Conservation (phyloP, 202 grass and related monocot genomes). For the Elaeis oleifera region DNA sequence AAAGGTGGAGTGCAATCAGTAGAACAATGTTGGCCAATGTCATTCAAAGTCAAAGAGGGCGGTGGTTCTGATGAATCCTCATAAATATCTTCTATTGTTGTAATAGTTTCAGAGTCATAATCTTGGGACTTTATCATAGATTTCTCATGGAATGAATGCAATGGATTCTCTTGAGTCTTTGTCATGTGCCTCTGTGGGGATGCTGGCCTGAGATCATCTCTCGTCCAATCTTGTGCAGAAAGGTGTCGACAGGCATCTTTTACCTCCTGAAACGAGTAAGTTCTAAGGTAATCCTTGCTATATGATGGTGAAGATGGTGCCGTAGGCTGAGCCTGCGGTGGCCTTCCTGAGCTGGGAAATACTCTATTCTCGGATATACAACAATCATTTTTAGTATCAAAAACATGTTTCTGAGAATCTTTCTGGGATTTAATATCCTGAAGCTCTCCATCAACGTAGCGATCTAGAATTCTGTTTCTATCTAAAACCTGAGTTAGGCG, state of each 20-base stretch:
- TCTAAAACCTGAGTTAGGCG: conserved; percentile 33
- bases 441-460: conserved; percentile 63
- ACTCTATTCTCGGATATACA: conserved; percentile 21
- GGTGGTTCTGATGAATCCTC: conserved; percentile 43
- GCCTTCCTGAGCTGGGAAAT: conserved; percentile 42
- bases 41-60: conserved; percentile 8
- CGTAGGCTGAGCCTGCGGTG: conserved; percentile 42
- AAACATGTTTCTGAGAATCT: conserved; percentile 19
- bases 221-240: conserved; percentile 22
- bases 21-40: conserved; percentile 24
- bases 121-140: conserved; percentile 30
- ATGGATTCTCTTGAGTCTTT: conserved; percentile 24
- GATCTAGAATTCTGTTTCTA: conserved; percentile 44
- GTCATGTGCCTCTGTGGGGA: conserved; percentile 9
- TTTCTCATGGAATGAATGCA: conserved; percentile 26
- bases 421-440: conserved; percentile 17
- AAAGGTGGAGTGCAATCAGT: background rate
- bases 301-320: conserved; percentile 46
- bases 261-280: conserved; percentile 26
- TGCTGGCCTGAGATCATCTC: conserved; percentile 21
- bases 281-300: conserved; percentile 37
- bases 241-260: conserved; percentile 22
- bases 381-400: conserved; percentile 18
- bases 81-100: conserved; percentile 61
- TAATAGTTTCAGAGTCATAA: conserved; percentile 44